Evolutionary conservation across 2,329 filamentous ascomycete species (phyloP).

Genomic region (Cephalotrichum gorgonifer): DNA sequence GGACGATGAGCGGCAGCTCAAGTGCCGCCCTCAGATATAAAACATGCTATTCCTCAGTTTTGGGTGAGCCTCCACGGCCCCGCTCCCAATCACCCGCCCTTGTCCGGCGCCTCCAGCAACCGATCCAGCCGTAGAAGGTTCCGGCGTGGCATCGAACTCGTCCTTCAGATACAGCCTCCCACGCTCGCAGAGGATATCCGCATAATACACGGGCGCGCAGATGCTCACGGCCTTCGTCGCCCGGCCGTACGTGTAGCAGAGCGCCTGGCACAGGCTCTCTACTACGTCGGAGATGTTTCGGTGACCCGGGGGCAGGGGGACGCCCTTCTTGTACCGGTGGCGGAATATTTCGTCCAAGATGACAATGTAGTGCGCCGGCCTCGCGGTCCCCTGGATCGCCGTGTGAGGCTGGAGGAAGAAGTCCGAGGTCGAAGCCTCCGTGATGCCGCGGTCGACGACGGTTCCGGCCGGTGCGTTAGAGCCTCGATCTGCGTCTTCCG

Average conservation of each 20-base stretch:
- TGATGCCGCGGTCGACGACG: constrained; percentile 76
- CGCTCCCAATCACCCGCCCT: too few species aligned
- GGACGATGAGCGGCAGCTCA: too few species aligned
- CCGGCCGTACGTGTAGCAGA: constrained; percentile 76
- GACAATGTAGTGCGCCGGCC: constrained; percentile 78
- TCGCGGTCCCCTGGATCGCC: constrained; percentile 68
- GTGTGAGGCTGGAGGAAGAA: constrained; percentile 78
- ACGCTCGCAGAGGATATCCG: constrained; percentile 73
- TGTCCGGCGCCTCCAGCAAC: neutral
- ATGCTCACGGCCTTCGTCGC: constrained; percentile 81
- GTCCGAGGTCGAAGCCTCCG: constrained; percentile 65
- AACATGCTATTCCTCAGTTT: constrained; percentile 29
- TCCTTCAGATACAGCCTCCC: constrained; percentile 55
- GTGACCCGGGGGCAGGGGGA: constrained; percentile 14
- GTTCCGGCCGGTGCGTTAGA: constrained; percentile 69
- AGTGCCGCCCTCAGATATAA: constrained; percentile 30
- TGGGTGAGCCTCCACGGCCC: constrained; percentile 16
- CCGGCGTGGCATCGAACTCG: constrained; percentile 26
- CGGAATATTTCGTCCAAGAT: constrained; percentile 59
- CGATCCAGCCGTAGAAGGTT: constrained; percentile 9
- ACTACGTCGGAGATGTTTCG: constrained; percentile 51
- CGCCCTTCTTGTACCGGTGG: constrained; percentile 12
- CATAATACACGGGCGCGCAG: constrained; percentile 83
- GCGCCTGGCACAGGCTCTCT: constrained; percentile 62
- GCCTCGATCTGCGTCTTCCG: constrained; percentile 33